phyloP scores from a whole-genome alignment of 345 rosid species.

The Brassica cretica region DNA sequence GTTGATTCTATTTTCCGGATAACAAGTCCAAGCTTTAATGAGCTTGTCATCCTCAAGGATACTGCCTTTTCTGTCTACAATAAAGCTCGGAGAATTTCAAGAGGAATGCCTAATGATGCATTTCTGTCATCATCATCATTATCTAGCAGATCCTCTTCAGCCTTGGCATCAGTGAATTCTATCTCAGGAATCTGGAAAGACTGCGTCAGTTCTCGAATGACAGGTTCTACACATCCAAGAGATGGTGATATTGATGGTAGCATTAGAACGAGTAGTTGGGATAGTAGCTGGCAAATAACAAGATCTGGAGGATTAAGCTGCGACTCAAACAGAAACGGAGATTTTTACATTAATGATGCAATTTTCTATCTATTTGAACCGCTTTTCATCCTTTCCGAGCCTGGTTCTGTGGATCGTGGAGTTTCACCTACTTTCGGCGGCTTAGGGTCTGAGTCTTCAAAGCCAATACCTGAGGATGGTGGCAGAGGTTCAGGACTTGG shows the following conservation, averaged over 20 bases:
- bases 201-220: slow-evolving; percentile 74
- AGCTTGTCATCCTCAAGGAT: slow-evolving; percentile 87
- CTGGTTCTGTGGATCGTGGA: slow-evolving; percentile 89
- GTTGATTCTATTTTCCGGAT: slow-evolving; percentile 94
- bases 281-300: slow-evolving; percentile 79
- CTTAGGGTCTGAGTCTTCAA: slow-evolving; percentile 61
- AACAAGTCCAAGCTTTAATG: slow-evolving; percentile 79
- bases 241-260: slow-evolving; percentile 90
- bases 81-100: slow-evolving; percentile 86
- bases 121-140: slow-evolving; percentile 59
- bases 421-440: slow-evolving; percentile 59
- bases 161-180: slow-evolving; percentile 58
- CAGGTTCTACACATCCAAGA: slow-evolving; percentile 74
- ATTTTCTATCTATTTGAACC: slow-evolving; percentile 87
- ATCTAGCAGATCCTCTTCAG: slow-evolving; percentile 68
- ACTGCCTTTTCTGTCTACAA: slow-evolving; percentile 92
- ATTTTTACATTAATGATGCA: slow-evolving; percentile 61
- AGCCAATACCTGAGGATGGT: slow-evolving; percentile 60
- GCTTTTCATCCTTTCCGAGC: slow-evolving; percentile 90
- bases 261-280: slow-evolving; percentile 73
- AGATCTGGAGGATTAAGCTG: slow-evolving; percentile 79
- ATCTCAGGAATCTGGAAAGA: slow-evolving; percentile 90
- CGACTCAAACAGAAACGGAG: slow-evolving; percentile 82
- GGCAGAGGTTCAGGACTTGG: slow-evolving; percentile 61
- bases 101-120: slow-evolving; percentile 65